These are phyloP conservation scores for Stentor coeruleus DNA, from an alignment of 73 alveolate species.

Conservation along the genomic window DNA sequence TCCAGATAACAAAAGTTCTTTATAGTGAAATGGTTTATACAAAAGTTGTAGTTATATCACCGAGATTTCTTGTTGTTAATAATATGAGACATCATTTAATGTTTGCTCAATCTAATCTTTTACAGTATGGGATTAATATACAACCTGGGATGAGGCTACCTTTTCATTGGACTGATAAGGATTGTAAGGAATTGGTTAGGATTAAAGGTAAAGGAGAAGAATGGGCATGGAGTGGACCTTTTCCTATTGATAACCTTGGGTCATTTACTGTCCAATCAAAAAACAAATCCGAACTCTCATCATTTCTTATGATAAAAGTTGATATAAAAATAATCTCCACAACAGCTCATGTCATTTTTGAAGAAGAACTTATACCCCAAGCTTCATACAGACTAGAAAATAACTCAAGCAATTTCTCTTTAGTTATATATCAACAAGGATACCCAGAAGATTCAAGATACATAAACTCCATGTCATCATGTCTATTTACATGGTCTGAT, in stretches of 20 bases:
- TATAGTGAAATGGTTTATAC: slow-evolving; percentile 33
- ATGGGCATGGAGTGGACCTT: slow-evolving; percentile 1
- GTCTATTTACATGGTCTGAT: background rate
- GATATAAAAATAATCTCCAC: background rate
- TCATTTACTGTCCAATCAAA: slow-evolving; percentile 21
- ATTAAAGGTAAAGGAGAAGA: background rate
- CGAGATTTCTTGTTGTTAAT: slow-evolving; percentile 41
- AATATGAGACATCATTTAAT: background rate
- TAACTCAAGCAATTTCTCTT: background rate
- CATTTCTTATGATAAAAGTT: background rate
- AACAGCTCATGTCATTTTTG: slow-evolving; percentile 19
- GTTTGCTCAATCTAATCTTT: background rate
- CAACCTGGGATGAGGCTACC: background rate
- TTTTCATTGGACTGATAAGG: slow-evolving; percentile 2
- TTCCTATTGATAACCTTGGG: background rate
- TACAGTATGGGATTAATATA: background rate
- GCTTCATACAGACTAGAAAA: background rate
- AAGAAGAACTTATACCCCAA: background rate
- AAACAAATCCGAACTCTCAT: background rate
- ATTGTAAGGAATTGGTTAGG: background rate
- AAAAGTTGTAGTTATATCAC: slow-evolving; percentile 38
- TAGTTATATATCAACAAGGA: background rate
- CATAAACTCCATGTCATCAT: background rate
- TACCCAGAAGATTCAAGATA: background rate
- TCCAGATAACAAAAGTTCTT: background rate